Evolutionary conservation across 2,329 filamentous ascomycete species (phyloP).

Genomic region (Calonectria fujianensis): DNA sequence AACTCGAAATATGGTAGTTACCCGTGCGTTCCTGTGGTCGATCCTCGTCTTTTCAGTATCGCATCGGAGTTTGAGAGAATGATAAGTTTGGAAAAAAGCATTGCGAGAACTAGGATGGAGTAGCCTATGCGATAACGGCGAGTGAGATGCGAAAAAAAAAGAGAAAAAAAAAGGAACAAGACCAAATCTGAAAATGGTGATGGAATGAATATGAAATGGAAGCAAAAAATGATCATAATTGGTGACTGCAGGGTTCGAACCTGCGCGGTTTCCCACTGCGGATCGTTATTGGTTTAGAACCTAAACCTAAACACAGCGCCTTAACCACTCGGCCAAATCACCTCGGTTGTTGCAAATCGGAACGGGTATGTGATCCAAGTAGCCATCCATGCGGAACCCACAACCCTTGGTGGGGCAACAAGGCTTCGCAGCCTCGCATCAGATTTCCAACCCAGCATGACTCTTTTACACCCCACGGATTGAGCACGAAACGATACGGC

Average conservation of each 20-base stretch:
- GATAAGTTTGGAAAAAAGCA: not conserved
- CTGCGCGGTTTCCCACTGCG: conserved; percentile 68
- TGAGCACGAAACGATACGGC: not conserved
- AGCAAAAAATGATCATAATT: conserved; percentile 45
- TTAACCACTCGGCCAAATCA: conserved; percentile 74
- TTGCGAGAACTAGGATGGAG: not conserved
- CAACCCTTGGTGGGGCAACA: conserved; percentile 10
- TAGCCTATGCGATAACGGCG: not conserved
- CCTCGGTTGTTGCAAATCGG: conserved; percentile 48
- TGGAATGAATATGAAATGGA: conserved; percentile 15
- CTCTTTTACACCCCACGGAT: conserved; percentile 23
- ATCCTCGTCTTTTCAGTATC: not conserved
- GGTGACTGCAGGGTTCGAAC: conserved; percentile 71
- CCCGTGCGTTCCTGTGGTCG: not conserved
- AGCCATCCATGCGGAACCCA: not conserved
- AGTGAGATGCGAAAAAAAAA: not conserved
- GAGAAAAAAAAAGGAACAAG: not conserved
- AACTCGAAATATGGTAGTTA: not conserved
- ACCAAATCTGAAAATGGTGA: not conserved
- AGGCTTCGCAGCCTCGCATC: conserved; percentile 49
- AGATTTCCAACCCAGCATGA: conserved; percentile 44
- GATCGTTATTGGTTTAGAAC: conserved; percentile 52
- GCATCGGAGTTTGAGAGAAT: not conserved
- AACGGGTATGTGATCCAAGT: not conserved
- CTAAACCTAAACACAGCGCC: conserved; percentile 72